Evolutionary conservation across 2,329 filamentous ascomycete species (phyloP).

Genomic region (Paracamarosporium sp.): DNA sequence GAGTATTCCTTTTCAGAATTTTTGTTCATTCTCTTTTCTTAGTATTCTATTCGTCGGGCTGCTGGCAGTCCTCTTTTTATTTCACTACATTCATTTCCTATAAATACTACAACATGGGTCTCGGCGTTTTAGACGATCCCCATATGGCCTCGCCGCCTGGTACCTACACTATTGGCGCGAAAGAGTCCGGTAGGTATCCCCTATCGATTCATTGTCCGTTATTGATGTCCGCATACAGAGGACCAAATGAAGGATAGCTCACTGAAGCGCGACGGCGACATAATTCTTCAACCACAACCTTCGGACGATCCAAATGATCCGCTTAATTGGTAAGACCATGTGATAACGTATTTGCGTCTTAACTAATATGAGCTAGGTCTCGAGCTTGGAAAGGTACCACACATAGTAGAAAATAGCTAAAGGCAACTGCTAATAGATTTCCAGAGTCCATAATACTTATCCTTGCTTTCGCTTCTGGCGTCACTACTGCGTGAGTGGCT

Average conservation of each 20-base stretch:
- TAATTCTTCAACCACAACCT: slow-evolving; percentile 89
- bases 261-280: slow-evolving; percentile 60
- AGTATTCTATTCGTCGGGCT: slow-evolving; percentile 19
- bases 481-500: slow-evolving; percentile 34
- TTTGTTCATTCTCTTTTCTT: slow-evolving; percentile 4
- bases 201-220: neutral
- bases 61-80: slow-evolving; percentile 31
- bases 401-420: neutral
- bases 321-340: slow-evolving; percentile 53
- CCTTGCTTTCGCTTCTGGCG: slow-evolving; percentile 42
- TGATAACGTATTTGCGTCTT: neutral
- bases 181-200: slow-evolving; percentile 9
- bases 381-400: slow-evolving; percentile 27
- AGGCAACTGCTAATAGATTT: neutral
- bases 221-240: slow-evolving; percentile 9
- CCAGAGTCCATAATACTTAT: slow-evolving; percentile 37
- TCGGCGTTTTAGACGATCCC: slow-evolving; percentile 37
- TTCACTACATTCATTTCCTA: neutral
- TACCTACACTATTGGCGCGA: slow-evolving; percentile 34
- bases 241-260: slow-evolving; percentile 24
- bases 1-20: neutral
- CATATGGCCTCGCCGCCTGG: slow-evolving; percentile 40
- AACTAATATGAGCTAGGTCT: slow-evolving; percentile 24
- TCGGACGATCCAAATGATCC: slow-evolving; percentile 92
- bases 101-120: slow-evolving; percentile 30